phyloP scores from a whole-genome alignment of 2,329 filamentous ascomycete species.

The Diaporthe helianthi region DNA sequence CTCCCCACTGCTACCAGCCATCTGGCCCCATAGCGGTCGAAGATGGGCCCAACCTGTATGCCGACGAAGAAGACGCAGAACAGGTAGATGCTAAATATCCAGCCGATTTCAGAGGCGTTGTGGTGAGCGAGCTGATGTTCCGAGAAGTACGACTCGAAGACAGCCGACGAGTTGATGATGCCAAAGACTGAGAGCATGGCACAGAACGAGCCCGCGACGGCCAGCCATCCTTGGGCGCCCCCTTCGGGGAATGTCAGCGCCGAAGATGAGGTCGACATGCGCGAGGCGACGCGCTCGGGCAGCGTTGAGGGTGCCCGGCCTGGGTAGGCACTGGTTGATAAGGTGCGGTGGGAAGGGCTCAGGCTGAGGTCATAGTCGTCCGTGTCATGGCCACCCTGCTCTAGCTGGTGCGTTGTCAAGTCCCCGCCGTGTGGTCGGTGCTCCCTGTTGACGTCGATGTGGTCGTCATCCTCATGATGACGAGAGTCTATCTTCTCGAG shows the following conservation, averaged over 20 bases:
- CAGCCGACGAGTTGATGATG: constrained; percentile 76
- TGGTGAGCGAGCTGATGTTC: constrained; percentile 74
- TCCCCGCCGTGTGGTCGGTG: background rate
- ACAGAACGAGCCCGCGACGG: constrained; percentile 79
- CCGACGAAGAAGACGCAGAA: constrained; percentile 85
- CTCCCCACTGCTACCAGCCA: constrained; percentile 71
- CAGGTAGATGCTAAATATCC: constrained; percentile 84
- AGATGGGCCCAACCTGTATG: constrained; percentile 81
- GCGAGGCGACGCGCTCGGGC: constrained; percentile 32
- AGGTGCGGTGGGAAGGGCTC: constrained; percentile 14
- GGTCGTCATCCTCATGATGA: constrained; percentile 28
- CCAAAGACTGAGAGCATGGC: constrained; percentile 75
- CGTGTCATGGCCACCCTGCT: background rate
- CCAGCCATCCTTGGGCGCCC: constrained; percentile 74
- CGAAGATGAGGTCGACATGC: constrained; percentile 35
- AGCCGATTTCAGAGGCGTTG: constrained; percentile 74
- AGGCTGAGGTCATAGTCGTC: constrained; percentile 19
- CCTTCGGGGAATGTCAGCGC: constrained; percentile 72
- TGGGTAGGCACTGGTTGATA: constrained; percentile 20
- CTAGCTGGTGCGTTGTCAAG: constrained; percentile 11
- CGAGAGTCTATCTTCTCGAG: constrained; percentile 34
- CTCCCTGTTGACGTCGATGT: constrained; percentile 29
- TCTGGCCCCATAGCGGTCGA: constrained; percentile 77
- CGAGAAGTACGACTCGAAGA: constrained; percentile 79
- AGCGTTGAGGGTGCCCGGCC: constrained; percentile 12